Evolutionary conservation across 805 yeast species (phyloP).

Genomic region (Peterozyma xylosa): DNA sequence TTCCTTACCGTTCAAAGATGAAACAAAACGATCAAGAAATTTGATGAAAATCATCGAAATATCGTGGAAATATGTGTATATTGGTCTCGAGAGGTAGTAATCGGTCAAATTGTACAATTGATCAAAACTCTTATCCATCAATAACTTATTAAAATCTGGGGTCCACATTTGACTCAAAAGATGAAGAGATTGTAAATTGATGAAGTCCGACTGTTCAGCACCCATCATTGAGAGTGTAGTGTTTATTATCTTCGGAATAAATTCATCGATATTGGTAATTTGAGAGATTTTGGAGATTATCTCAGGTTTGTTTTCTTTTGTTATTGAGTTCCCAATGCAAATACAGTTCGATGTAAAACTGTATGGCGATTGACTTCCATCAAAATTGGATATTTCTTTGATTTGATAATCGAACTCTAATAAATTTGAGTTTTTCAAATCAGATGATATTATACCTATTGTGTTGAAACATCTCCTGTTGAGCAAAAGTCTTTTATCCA

Average conservation of each 20-base stretch:
- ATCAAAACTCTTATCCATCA: too few species aligned
- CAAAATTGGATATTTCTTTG: not conserved
- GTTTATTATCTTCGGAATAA: too few species aligned
- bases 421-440: not conserved
- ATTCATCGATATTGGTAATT: too few species aligned
- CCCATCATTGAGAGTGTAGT: not conserved
- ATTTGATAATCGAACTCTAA: not conserved
- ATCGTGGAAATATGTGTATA: too few species aligned
- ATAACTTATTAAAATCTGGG: not conserved
- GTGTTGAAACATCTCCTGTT: slow-evolving; percentile 1
- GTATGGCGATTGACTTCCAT: not conserved
- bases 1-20: too few species aligned
- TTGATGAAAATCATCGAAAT: too few species aligned
- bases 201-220: not conserved
- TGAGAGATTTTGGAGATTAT: not conserved
- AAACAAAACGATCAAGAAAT: too few species aligned
- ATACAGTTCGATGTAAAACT: not conserved
- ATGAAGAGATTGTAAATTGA: not conserved
- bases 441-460: slow-evolving; percentile 1
- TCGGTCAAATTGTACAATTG: too few species aligned
- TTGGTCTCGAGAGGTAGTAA: too few species aligned
- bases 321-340: slow-evolving; percentile 4
- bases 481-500: not conserved
- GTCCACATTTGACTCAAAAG: not conserved
- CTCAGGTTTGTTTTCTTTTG: not conserved